Percentiles rank a stretch among this genome's conserved stretches.
These are phyloP conservation scores for Brassica juncea DNA, from an alignment of 345 rosid species.

Conservation along the genomic window DNA sequence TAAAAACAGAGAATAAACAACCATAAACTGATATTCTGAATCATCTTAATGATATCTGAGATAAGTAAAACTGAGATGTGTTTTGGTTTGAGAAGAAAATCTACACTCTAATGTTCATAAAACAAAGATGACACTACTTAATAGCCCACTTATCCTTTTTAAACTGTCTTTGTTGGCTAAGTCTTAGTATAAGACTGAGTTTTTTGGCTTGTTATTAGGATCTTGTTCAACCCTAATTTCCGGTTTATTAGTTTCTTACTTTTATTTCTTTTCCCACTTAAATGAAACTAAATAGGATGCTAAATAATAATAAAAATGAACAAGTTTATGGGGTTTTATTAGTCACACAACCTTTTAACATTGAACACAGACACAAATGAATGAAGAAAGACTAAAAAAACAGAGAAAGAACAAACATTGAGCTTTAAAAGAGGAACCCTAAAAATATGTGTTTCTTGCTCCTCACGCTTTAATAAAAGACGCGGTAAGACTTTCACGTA, in stretches of 20 bases:
- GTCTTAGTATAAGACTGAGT: slow-evolving; percentile 13
- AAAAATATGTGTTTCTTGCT: background rate
- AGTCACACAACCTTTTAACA: slow-evolving; percentile 15
- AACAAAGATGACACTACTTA: background rate
- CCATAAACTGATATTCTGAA: slow-evolving; percentile 1
- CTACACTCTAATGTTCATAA: slow-evolving; percentile 5
- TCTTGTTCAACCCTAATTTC: slow-evolving; percentile 12
- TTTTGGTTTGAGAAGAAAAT: background rate
- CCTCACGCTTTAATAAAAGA: slow-evolving; percentile 36
- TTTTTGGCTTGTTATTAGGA: slow-evolving; percentile 38
- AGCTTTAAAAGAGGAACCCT: slow-evolving; percentile 13
- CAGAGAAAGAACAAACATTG: slow-evolving; percentile 4
- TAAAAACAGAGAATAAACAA: slow-evolving; percentile 30
- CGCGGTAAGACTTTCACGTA: slow-evolving; percentile 38
- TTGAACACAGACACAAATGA: slow-evolving; percentile 29
- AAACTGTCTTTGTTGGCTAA: slow-evolving; percentile 7
- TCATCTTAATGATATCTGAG: slow-evolving; percentile 25
- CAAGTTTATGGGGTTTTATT: slow-evolving; percentile 26
- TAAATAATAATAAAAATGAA: background rate
- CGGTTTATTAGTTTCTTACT: background rate
- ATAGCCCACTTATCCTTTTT: slow-evolving; percentile 19
- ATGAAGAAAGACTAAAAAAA: slow-evolving; percentile 22
- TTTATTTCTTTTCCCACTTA: background rate
- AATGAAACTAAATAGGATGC: background rate
- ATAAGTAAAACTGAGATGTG: slow-evolving; percentile 2